These are phyloP conservation scores for Penicillium taxi DNA, from an alignment of 495 filamentous ascomycete species.

Conservation along the genomic window DNA sequence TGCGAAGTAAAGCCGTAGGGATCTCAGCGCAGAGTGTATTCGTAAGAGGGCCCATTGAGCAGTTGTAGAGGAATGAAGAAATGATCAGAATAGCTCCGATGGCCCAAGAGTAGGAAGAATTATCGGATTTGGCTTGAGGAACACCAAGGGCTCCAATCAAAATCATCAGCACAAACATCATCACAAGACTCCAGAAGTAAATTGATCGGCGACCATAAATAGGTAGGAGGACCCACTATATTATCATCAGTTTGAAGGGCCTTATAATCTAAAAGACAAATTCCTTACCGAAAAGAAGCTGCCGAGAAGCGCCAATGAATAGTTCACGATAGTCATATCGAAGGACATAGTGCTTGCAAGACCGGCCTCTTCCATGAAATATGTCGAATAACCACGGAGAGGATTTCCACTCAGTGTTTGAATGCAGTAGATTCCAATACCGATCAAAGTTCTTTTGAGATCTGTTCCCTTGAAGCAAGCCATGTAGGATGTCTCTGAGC, in stretches of 20 bases:
- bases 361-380: conserved; percentile 58
- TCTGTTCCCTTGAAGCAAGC: conserved; percentile 71
- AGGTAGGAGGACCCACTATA: conserved; percentile 27
- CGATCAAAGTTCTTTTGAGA: conserved; percentile 64
- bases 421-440: conserved; percentile 48
- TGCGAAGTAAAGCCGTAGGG: conserved; percentile 50
- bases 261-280: too few species aligned
- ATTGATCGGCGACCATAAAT: conserved; percentile 46
- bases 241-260: too few species aligned
- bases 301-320: conserved; percentile 22
- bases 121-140: conserved; percentile 26
- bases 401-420: conserved; percentile 6
- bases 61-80: conserved; percentile 50
- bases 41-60: conserved; percentile 52
- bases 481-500: conserved; percentile 50
- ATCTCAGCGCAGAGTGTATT: conserved; percentile 57
- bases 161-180: conserved; percentile 43
- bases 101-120: conserved; percentile 47
- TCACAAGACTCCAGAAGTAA: conserved; percentile 42
- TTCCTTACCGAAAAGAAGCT: conserved; percentile 15
- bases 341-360: conserved; percentile 35
- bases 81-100: conserved; percentile 47
- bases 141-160: conserved; percentile 57
- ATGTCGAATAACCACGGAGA: conserved; percentile 46
- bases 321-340: conserved; percentile 18